Base-by-base conservation (phyloP, 2,329 filamentous ascomycete genomes). In the Corniculantispora saksenae region DNA sequence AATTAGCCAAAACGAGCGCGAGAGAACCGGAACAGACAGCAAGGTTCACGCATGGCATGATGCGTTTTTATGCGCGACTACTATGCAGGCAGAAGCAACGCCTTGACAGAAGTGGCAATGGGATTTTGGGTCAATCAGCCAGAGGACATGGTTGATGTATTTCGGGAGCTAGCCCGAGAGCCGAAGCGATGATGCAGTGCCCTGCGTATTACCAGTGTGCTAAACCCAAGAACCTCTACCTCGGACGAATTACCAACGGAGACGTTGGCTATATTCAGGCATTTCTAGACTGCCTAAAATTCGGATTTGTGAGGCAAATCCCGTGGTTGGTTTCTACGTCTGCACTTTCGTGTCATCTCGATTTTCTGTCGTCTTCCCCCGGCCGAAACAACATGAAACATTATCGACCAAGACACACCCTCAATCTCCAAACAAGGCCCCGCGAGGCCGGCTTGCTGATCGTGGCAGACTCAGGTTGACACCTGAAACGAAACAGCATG, bases 401-500 rank as follows among this genome's bases (percentile, higher is more conserved):
- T 35, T 29, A 19, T 35, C 27, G 38, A 35, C 50, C 51, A 56
- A 54, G 50, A 27, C 35, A 29, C 47, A 29, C 40, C 21, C 56
- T 21, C 47, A 21, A 3, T 61, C 59, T 43, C 29, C 47, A n/a
- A 43, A 25, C 27, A 27, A 38, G 2, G 47, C 27, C 19, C 50
- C n/a, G 40, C 60, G 38, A 47, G 51, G 51, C 51, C 56, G 38
- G 59, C 48, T 61, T 6, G 48, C 35, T 56, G 27, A 63, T 55
- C 50, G 51, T 55, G 60, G 47, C 47, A 63, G 60, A 63, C 60
- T 63, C 60, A 63, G 60, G 60, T 56, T 17, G n/a, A 56, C 60
- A 63, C 60, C 60, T 63, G 60, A 63, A 63, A 63, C 60, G 60
- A 63, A 63, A 63, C 60, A 32, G 21, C 50, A 38, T 35, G 38